Conservation (phyloP, 2,329 filamentous ascomycete species). For the Furcasterigmium sp. region DNA sequence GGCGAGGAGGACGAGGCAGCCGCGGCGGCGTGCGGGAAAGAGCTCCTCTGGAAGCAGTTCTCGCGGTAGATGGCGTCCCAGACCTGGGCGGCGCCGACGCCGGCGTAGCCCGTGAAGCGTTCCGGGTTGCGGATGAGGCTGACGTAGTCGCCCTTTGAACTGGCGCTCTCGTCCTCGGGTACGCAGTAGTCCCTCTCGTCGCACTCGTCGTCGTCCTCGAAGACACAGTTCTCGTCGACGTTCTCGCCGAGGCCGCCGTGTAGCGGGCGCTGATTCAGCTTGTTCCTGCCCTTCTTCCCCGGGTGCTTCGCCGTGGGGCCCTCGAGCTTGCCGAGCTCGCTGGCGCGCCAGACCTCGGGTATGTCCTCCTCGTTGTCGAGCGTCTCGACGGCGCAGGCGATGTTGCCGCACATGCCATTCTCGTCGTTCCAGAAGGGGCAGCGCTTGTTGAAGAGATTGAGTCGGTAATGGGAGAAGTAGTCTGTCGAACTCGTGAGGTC, state of each 20-base stretch:
- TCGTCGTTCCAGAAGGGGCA: slow-evolving; percentile 97
- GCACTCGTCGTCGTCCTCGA: slow-evolving; percentile 96
- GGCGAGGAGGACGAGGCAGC: slow-evolving; percentile 41
- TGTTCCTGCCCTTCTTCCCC: slow-evolving; percentile 60
- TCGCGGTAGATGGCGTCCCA: slow-evolving; percentile 97
- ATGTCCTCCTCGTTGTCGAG: slow-evolving; percentile 94
- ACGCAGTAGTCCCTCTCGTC: slow-evolving; percentile 96
- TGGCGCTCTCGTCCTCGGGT: slow-evolving; percentile 84
- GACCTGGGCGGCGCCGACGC: slow-evolving; percentile 78
- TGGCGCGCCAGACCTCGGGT: slow-evolving; percentile 83
- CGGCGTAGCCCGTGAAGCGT: slow-evolving; percentile 89
- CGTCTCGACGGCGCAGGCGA: slow-evolving; percentile 92
- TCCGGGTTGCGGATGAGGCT: slow-evolving; percentile 91
- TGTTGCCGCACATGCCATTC: slow-evolving; percentile 92
- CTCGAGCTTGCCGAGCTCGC: slow-evolving; percentile 86
- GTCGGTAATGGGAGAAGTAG: slow-evolving; percentile 95
- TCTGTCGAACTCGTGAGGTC: slow-evolving; percentile 84
- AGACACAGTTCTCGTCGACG: slow-evolving; percentile 91
- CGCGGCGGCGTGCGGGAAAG: slow-evolving; percentile 53
- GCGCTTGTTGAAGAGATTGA: slow-evolving; percentile 90
- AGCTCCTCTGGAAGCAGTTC: slow-evolving; percentile 81
- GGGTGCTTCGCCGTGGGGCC: slow-evolving; percentile 90
- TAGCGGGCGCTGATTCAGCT: slow-evolving; percentile 67
- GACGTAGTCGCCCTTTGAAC: slow-evolving; percentile 91
- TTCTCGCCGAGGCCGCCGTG: slow-evolving; percentile 77